phyloP scores from a whole-genome alignment of 495 filamentous ascomycete species.

The Aspergillus bridgeri region DNA sequence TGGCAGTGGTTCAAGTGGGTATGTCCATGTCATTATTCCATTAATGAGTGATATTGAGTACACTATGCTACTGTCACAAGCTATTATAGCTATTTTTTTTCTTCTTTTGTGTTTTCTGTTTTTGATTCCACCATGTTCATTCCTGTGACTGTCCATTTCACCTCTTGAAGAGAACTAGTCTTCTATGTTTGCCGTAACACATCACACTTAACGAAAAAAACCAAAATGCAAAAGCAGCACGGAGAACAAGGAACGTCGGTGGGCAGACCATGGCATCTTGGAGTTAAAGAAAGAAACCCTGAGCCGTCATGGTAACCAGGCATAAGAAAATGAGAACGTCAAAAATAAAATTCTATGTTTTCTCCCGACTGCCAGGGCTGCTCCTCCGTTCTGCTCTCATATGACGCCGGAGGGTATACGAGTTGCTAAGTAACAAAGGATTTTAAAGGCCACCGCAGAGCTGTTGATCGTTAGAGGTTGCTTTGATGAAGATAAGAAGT shows the following conservation, averaged over 20 bases:
- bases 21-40: too few relatives aligned
- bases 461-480: conserved; percentile 13
- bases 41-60: too few relatives aligned
- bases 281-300: conserved; percentile 9
- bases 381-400: conserved; percentile 39
- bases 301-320: conserved; percentile 17
- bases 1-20: too few relatives aligned
- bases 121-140: not conserved
- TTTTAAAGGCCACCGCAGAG: conserved; percentile 46
- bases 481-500: too few relatives aligned
- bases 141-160: conserved; percentile 17
- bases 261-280: conserved; percentile 23
- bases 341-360: conserved; percentile 21
- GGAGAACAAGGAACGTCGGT: conserved; percentile 25
- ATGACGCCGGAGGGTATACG: conserved; percentile 49
- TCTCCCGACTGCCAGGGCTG: conserved; percentile 40
- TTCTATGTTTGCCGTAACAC: conserved; percentile 32
- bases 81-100: too few relatives aligned
- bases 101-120: too few relatives aligned
- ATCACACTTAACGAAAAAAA: conserved; percentile 28
- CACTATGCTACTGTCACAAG: too few relatives aligned
- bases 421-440: conserved; percentile 43
- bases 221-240: not conserved
- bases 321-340: conserved; percentile 22
- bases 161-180: conserved; percentile 9